A percentile compares a stretch with the other conserved stretches of the same genome.
Conservation (phyloP, 306 rosid species). For the Gastrolobium villosum region DNA sequence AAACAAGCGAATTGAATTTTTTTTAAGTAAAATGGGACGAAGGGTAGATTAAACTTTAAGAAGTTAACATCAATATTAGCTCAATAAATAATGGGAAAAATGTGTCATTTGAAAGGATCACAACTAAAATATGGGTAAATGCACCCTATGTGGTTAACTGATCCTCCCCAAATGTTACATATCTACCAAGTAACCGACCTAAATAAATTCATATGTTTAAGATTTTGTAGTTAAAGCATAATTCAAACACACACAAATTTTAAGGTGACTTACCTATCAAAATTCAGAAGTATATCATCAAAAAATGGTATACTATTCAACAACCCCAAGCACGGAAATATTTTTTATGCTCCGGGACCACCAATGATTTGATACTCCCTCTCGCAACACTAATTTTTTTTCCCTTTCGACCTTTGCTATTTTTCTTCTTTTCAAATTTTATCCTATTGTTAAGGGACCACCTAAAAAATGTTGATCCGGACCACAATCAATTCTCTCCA, state of each 20-base stretch:
- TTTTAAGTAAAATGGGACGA: not conserved
- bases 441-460: too few species aligned
- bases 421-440: too few species aligned
- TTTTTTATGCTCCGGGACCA: too few species aligned
- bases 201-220: not conserved
- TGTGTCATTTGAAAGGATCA: not conserved
- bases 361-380: too few species aligned
- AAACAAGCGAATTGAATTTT: slow-evolving; percentile 9
- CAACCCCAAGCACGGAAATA: too few species aligned
- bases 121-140: not conserved
- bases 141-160: not conserved
- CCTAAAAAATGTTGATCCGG: too few species aligned
- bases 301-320: not conserved
- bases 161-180: not conserved
- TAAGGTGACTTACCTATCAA: slow-evolving; percentile 9
- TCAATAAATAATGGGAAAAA: not conserved
- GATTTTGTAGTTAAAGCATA: not conserved
- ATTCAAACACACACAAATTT: not conserved
- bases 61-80: slow-evolving; percentile 3
- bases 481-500: too few species aligned
- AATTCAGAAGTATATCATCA: slow-evolving; percentile 6
- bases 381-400: too few species aligned
- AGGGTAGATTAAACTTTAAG: slow-evolving; percentile 2
- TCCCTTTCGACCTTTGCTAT: too few species aligned
- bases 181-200: not conserved